Percentiles rank a stretch among this genome's conserved stretches.
These are phyloP conservation scores for Ophiostoma sp. DNA, from an alignment of 2,329 filamentous ascomycete genomes.

Conservation along the genomic window DNA sequence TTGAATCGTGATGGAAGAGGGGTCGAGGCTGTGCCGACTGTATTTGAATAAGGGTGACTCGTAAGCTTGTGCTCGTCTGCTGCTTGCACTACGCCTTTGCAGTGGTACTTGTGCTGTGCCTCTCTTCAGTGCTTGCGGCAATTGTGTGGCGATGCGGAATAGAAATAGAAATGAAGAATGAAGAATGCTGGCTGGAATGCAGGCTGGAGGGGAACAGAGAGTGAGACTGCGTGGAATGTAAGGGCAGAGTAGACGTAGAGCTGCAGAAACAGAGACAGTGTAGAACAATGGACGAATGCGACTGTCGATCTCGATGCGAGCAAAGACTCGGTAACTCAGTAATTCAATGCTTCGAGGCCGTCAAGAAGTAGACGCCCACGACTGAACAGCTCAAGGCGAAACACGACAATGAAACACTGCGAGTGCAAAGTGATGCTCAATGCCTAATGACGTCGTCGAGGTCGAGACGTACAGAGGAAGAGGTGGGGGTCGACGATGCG, in stretches of 20 bases:
- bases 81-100: neutral
- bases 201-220: neutral
- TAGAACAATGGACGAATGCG: slow-evolving; percentile 3
- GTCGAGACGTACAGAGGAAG: neutral
- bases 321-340: no score
- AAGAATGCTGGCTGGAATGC: neutral
- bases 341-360: neutral
- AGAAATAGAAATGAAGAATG: neutral
- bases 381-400: neutral
- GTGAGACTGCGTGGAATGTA: slow-evolving; percentile 9
- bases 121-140: slow-evolving; percentile 1
- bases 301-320: slow-evolving; percentile 3
- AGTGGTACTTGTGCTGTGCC: neutral
- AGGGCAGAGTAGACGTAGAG: neutral
- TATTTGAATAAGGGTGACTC: neutral
- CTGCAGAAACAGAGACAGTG: no score
- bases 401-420: neutral
- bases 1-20: neutral
- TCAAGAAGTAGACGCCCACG: no score
- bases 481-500: slow-evolving; percentile 3
- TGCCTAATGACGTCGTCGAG: slow-evolving; percentile 1
- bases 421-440: neutral
- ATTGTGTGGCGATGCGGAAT: neutral
- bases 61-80: slow-evolving; percentile 6
- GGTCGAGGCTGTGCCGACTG: slow-evolving; percentile 2